phyloP scores from a whole-genome alignment of 2,329 filamentous ascomycete species.

The Penicillium sclerotigenum region DNA sequence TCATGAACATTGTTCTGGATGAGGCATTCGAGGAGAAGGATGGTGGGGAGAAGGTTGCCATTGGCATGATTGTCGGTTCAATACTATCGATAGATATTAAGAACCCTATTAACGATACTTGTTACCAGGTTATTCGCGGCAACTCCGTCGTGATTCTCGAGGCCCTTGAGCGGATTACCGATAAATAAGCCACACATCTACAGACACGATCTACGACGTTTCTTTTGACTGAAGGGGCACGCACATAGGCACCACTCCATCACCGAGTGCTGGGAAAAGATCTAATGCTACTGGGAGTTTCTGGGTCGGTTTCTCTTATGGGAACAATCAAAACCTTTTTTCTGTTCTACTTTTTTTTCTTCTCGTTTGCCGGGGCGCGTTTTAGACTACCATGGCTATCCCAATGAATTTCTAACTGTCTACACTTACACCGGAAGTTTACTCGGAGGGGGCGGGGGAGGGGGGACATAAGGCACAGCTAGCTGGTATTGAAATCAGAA shows the following conservation, averaged over 20 bases:
- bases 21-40: conserved; percentile 94
- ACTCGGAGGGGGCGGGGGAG: neutral
- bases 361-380: conserved; percentile 1
- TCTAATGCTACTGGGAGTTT: conserved; percentile 38
- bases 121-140: conserved; percentile 76
- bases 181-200: conserved; percentile 34
- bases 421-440: neutral
- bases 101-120: conserved; percentile 7
- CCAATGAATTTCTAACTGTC: neutral
- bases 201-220: conserved; percentile 14
- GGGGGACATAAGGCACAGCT: neutral
- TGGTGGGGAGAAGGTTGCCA: conserved; percentile 80
- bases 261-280: conserved; percentile 22
- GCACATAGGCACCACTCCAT: conserved; percentile 10
- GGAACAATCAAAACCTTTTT: conserved; percentile 33
- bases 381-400: conserved; percentile 2
- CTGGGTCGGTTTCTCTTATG: conserved; percentile 36
- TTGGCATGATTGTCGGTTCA: conserved; percentile 81
- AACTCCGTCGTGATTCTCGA: conserved; percentile 99
- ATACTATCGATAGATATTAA: too few species aligned
- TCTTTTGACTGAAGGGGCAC: conserved; percentile 11
- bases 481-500: conserved; percentile 11
- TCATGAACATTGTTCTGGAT: conserved; percentile 96
- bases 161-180: conserved; percentile 45
- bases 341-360: conserved; percentile 11